Base-by-base conservation (phyloP, 2,329 filamentous ascomycete species). In the Diaporthe batatas region DNA sequence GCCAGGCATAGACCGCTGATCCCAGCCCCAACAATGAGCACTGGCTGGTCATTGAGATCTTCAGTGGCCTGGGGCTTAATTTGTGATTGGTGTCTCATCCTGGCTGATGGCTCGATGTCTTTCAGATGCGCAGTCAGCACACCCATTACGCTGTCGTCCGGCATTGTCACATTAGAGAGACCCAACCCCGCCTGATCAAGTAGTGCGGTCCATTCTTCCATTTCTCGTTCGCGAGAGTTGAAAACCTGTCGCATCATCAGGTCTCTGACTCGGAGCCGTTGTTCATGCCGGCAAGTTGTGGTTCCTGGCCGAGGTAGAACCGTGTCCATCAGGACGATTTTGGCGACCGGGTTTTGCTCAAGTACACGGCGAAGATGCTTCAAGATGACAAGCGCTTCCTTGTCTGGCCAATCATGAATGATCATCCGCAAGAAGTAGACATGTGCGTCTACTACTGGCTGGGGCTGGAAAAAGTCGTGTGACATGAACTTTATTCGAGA, bases 401-500 rank as follows among this genome's bases (percentile, higher is more conserved):
- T 54, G 23, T 36, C 65, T 25, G 65, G 65, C 65, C 65, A 68
- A 39, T 68, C 65, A 42, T 68, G 65, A 25, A 68, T 39, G 23
- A 68, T 68, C 34, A 55, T 68, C 29, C 65, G 51, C 3, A 68
- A 49, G 23, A 68, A 54, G n/a, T 57, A 68, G 3, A 42, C 65
- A 23, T 58, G 54, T 12, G 54, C 54, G 21, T 58, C 54, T 36
- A n/a, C 32, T 25, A 55, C 34, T 16, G 65, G 32, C 23, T 42
- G 49, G 16, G 65, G 65, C 29, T 68, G 51, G 65, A 68, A 68
- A 10, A 68, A 68, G 65, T 68, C 65, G 12, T 68, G 65, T 51
- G 65, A 39, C 32, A 68, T 29, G 23, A 68, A 57, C 5, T 29
- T 29, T 10, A 68, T 68, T 5, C 65, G 47, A 12, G 47, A 54